Percentiles rank a stretch among this genome's conserved stretches.
Evolutionary conservation across 2,329 filamentous ascomycete genomes (phyloP).

Genomic region (Penicillium decumbens): DNA sequence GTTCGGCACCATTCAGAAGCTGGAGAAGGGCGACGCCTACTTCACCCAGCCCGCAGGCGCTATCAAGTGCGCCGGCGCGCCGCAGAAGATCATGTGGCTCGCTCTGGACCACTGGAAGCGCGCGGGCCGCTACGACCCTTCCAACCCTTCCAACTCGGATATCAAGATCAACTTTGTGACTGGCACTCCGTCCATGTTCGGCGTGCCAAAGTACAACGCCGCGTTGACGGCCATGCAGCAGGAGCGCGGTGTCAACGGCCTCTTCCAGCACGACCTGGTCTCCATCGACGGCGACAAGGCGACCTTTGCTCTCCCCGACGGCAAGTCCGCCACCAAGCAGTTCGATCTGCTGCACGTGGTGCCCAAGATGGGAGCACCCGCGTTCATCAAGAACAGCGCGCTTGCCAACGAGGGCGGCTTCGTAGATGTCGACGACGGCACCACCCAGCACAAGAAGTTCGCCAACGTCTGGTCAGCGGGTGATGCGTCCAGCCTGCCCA

Average conservation of each 20-base stretch:
- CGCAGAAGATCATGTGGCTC: slow-evolving; percentile 61
- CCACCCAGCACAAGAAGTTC: slow-evolving; percentile 52
- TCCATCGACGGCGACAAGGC: slow-evolving; percentile 52
- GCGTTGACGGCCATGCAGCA: slow-evolving; percentile 51
- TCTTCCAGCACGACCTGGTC: slow-evolving; percentile 56
- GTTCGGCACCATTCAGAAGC: slow-evolving; percentile 46
- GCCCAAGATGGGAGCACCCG: slow-evolving; percentile 57
- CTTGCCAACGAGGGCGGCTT: slow-evolving; percentile 55
- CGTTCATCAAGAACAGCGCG: slow-evolving; percentile 51
- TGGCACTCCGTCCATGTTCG: slow-evolving; percentile 55
- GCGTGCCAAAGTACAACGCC: slow-evolving; percentile 56
- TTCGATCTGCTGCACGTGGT: slow-evolving; percentile 57
- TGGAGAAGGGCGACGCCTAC: slow-evolving; percentile 51
- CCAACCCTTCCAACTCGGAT: slow-evolving; percentile 38
- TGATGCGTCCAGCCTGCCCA: slow-evolving; percentile 57
- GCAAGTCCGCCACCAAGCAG: slow-evolving; percentile 43
- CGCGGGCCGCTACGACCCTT: slow-evolving; percentile 48
- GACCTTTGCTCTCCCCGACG: slow-evolving; percentile 46
- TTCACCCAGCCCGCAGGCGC: slow-evolving; percentile 58
- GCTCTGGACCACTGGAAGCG: slow-evolving; percentile 57
- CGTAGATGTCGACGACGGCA: slow-evolving; percentile 55
- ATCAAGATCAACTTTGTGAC: slow-evolving; percentile 56
- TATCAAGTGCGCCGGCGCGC: slow-evolving; percentile 59
- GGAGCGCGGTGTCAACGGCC: slow-evolving; percentile 54
- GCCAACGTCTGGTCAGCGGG: slow-evolving; percentile 57